Conservation (phyloP, 805 yeast genomes). For the Metschnikowia arizonensis region DNA sequence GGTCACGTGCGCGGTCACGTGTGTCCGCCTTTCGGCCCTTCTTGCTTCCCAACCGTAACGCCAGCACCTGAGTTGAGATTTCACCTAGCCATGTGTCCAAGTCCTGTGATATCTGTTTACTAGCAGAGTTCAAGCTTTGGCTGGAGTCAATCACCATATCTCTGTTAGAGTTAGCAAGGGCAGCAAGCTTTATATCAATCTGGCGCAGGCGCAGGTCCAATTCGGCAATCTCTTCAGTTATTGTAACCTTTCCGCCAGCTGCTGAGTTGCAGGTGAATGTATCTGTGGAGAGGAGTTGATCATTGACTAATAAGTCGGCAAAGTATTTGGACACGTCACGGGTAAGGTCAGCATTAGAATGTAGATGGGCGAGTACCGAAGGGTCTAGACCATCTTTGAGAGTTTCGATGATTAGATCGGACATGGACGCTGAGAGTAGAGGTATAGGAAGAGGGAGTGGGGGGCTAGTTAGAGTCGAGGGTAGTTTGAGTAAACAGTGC, state of each 20-base stretch:
- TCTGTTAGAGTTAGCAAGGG: conserved; percentile 37
- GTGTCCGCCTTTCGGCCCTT: conserved; percentile 6
- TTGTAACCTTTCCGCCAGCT: conserved; percentile 21
- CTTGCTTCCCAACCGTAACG: conserved; percentile 13
- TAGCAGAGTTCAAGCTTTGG: conserved; percentile 26
- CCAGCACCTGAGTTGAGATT: conserved; percentile 9
- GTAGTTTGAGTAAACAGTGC: not conserved
- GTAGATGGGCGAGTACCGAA: conserved; percentile 18
- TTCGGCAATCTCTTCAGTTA: conserved; percentile 72
- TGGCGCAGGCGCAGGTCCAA: conserved; percentile 53
- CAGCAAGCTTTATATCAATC: conserved; percentile 44
- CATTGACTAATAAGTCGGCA: conserved; percentile 44
- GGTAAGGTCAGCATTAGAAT: conserved; percentile 19
- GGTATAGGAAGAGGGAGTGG: too few relatives aligned
- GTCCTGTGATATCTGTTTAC: conserved; percentile 4
- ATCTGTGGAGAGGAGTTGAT: conserved; percentile 44
- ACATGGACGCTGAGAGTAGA: conserved; percentile 19
- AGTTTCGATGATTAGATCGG: conserved; percentile 32
- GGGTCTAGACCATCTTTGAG: conserved; percentile 28
- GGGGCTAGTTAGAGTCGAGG: too few relatives aligned
- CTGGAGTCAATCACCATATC: conserved; percentile 44
- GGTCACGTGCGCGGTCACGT: conserved; percentile 18
- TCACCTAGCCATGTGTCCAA: conserved; percentile 18
- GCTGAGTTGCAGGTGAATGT: conserved; percentile 37
- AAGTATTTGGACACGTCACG: conserved; percentile 29